A percentile compares a stretch with the other conserved stretches of the same genome.
Evolutionary conservation across 169 alveolate genomes (phyloP).

Genomic region (Plasmodium fragile): DNA sequence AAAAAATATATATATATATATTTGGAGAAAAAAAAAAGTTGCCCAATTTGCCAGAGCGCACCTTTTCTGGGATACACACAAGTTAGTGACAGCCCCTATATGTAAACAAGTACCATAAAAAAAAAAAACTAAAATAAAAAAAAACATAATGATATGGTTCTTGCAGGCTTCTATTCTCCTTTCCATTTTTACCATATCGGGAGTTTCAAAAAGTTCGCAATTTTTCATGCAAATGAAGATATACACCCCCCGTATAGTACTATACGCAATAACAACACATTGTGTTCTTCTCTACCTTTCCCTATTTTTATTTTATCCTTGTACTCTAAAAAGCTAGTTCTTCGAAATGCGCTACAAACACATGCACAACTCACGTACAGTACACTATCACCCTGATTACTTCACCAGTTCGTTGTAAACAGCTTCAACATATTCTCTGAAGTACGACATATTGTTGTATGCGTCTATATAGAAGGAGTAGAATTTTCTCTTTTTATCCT

Average conservation of each 20-base stretch:
- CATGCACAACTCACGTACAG: background rate
- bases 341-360: background rate
- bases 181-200: background rate
- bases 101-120: background rate
- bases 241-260: background rate
- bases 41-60: background rate
- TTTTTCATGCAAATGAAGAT: background rate
- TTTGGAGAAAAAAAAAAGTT: background rate
- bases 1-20: background rate
- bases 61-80: background rate
- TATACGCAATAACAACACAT: background rate
- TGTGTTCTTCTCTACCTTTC: background rate
- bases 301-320: background rate
- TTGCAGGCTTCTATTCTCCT: background rate
- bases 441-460: slow-evolving; percentile 2
- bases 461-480: slow-evolving; percentile 20
- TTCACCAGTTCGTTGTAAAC: background rate
- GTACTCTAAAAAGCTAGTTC: background rate
- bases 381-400: background rate
- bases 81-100: background rate
- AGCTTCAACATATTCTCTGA: background rate
- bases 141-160: background rate
- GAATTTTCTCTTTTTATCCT: slow-evolving; percentile 14
- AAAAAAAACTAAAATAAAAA: background rate
- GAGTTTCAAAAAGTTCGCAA: background rate